Evolutionary conservation across 2,329 filamentous ascomycete genomes (phyloP).

Genomic region (Arthrinium phaeospermum): DNA sequence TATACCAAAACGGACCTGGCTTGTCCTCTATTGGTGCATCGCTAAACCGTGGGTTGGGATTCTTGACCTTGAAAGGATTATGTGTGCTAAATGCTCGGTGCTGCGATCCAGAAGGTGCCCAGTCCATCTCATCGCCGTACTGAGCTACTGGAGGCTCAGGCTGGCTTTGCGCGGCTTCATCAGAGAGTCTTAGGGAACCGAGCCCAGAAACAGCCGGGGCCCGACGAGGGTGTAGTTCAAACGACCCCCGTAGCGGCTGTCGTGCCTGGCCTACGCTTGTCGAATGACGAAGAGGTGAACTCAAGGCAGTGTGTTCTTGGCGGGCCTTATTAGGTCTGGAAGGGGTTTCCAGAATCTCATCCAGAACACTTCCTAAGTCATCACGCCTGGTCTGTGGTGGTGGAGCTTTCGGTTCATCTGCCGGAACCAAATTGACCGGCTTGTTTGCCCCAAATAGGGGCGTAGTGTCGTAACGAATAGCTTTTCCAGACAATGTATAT

Average conservation of each 20-base stretch:
- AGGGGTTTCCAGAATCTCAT: conserved; percentile 32
- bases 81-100: conserved; percentile 60
- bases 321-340: neutral
- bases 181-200: conserved; percentile 30
- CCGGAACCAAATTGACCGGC: neutral
- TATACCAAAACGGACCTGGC: conserved; percentile 69
- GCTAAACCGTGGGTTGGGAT: conserved; percentile 51
- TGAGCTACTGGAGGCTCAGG: conserved; percentile 33
- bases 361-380: conserved; percentile 29
- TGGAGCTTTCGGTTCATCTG: neutral
- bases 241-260: conserved; percentile 21
- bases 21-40: conserved; percentile 51
- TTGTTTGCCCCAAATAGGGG: conserved; percentile 50
- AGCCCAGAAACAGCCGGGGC: conserved; percentile 25
- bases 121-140: conserved; percentile 72
- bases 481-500: conserved; percentile 48
- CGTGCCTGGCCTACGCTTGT: neutral
- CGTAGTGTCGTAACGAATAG: conserved; percentile 62
- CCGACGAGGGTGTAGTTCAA: conserved; percentile 13
- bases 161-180: conserved; percentile 20
- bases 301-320: neutral
- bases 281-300: neutral
- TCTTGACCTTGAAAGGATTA: conserved; percentile 45
- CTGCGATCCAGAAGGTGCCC: conserved; percentile 66
- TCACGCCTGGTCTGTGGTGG: neutral